Conservation (phyloP, 345 rosid genomes). For the Pistacia integerrima region DNA sequence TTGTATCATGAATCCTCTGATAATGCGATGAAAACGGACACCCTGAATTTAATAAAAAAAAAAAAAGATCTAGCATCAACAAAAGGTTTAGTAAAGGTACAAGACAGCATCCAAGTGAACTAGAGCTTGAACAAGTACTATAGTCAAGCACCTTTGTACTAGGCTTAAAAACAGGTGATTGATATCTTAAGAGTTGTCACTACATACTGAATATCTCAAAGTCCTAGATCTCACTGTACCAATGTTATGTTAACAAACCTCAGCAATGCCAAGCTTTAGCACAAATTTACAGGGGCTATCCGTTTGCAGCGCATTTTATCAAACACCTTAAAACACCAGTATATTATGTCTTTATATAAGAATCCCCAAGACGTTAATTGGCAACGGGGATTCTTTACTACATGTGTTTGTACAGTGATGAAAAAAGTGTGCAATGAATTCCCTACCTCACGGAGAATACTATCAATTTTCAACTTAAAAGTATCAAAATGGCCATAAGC, state of each 20-base stretch:
- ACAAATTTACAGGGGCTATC: neutral
- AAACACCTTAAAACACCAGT: neutral
- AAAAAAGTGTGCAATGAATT: too few relatives aligned
- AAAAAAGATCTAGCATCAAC: neutral
- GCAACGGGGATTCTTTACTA: neutral
- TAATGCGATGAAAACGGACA: conserved; percentile 71
- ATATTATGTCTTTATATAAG: neutral
- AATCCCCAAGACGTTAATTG: neutral
- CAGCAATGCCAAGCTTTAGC: too few relatives aligned
- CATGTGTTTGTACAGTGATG: too few relatives aligned
- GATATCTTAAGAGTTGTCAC: too few relatives aligned
- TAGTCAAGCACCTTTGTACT: too few relatives aligned
- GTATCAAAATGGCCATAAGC: neutral
- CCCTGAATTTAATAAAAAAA: conserved; percentile 54
- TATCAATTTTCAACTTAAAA: neutral
- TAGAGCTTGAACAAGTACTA: neutral
- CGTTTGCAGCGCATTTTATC: neutral
- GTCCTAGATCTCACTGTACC: too few relatives aligned
- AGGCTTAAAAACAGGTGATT: too few relatives aligned
- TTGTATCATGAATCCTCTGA: conserved; percentile 87
- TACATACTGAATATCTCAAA: too few relatives aligned
- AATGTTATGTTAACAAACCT: too few relatives aligned
- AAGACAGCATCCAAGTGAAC: neutral
- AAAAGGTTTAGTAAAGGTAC: neutral
- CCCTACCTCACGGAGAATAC: too few relatives aligned